Evolutionary conservation across 2,329 filamentous ascomycete species (phyloP).

Genomic region (Cladosporium sphaerospermum): DNA sequence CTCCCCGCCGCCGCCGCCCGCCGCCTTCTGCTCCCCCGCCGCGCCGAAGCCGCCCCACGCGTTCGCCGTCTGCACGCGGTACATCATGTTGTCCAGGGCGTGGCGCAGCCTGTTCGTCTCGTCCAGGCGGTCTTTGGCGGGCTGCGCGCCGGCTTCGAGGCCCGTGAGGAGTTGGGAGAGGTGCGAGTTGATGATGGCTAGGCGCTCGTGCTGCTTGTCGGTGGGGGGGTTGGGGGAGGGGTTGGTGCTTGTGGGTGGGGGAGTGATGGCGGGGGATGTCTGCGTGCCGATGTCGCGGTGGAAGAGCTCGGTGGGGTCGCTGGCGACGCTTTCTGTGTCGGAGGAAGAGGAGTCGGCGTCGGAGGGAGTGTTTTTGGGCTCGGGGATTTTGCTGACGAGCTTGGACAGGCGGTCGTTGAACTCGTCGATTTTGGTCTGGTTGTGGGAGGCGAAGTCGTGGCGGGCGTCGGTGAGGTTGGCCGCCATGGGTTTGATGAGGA

Average conservation of each 20-base stretch:
- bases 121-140: conserved; percentile 47
- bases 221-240: conserved; percentile 16
- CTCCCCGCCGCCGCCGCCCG: neutral
- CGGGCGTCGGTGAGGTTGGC: conserved; percentile 48
- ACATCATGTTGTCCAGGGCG: conserved; percentile 58
- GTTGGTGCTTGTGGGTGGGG: conserved; percentile 27
- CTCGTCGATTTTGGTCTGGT: conserved; percentile 45
- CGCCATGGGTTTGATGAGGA: conserved; percentile 59
- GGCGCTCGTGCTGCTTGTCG: conserved; percentile 24
- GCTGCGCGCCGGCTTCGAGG: conserved; percentile 47
- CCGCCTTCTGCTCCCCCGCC: conserved; percentile 17
- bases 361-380: conserved; percentile 20
- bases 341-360: conserved; percentile 28
- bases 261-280: conserved; percentile 53
- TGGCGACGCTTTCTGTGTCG: conserved; percentile 45
- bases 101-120: conserved; percentile 51
- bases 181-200: conserved; percentile 48
- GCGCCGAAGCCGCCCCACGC: conserved; percentile 36
- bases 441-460: conserved; percentile 51
- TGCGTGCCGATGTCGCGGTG: conserved; percentile 76
- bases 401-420: conserved; percentile 50
- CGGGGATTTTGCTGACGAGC: conserved; percentile 24
- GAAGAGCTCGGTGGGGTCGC: conserved; percentile 70
- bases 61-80: conserved; percentile 34
- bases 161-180: conserved; percentile 45